These are phyloP conservation scores for Lanmaoa pseudosensibilis DNA, from an alignment of 768 basidiomycete genomes.

Conservation along the genomic window DNA sequence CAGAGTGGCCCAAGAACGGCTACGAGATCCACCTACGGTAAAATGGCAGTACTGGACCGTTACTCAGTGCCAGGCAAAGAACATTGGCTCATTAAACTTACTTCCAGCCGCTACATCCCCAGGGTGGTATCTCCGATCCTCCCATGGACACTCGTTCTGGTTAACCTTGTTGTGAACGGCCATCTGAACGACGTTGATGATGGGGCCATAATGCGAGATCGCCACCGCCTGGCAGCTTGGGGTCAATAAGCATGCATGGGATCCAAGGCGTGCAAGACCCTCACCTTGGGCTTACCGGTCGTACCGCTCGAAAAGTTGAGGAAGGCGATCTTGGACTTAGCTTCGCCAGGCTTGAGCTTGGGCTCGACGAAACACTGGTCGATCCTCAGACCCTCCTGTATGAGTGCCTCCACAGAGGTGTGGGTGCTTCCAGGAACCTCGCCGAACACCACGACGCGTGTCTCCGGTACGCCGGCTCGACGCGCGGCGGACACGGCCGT, in stretches of 20 bases:
- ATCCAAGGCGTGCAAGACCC: not conserved
- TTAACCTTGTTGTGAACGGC: constrained; percentile 48
- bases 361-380: constrained; percentile 45
- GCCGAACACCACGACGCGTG: constrained; percentile 31
- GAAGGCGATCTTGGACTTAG: constrained; percentile 60
- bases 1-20: constrained; percentile 5
- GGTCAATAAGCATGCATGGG: not conserved
- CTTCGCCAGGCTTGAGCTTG: constrained; percentile 54
- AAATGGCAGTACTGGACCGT: constrained; percentile 52
- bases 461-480: constrained; percentile 29
- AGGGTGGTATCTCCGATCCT: constrained; percentile 44
- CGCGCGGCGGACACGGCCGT: constrained; percentile 33
- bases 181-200: constrained; percentile 64
- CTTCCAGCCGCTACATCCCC: constrained; percentile 61
- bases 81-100: constrained; percentile 30
- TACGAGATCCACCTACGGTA: constrained; percentile 46
- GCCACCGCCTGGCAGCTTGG: constrained; percentile 51
- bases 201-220: constrained; percentile 64
- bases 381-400: constrained; percentile 42
- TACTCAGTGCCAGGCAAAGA: constrained; percentile 8
- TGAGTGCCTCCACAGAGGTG: constrained; percentile 46
- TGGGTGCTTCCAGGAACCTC: constrained; percentile 11
- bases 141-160: constrained; percentile 38
- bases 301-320: constrained; percentile 76
- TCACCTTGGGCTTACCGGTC: constrained; percentile 50